A percentile compares a stretch with the other conserved stretches of the same genome.
phyloP scores from a whole-genome alignment of 2,329 filamentous ascomycete species.

The Didymella lethalis region DNA sequence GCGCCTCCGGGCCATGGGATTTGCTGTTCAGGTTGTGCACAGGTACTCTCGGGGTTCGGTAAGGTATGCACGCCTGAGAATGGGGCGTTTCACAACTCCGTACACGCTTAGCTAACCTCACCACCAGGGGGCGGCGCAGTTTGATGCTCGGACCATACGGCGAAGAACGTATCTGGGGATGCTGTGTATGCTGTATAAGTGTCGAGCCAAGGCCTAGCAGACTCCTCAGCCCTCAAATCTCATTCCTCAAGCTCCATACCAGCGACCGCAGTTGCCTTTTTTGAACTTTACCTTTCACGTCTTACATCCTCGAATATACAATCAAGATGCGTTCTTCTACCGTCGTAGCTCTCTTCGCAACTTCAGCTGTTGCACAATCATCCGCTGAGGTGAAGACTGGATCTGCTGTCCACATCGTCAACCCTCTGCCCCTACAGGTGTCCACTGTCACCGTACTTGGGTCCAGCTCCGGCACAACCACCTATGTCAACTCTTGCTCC shows the following conservation, averaged over 20 bases:
- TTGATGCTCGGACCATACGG: conserved; percentile 9
- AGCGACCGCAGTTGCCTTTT: not conserved
- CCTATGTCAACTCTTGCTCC: conserved; percentile 33
- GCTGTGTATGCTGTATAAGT: conserved; percentile 11
- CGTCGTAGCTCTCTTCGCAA: conserved; percentile 27
- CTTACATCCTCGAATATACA: not conserved
- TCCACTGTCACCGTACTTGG: conserved; percentile 32
- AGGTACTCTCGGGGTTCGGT: conserved; percentile 12
- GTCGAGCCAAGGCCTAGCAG: not conserved
- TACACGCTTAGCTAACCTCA: conserved; percentile 8
- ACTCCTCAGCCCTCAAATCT: conserved; percentile 4
- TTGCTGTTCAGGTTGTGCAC: conserved; percentile 2
- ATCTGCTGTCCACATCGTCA: conserved; percentile 28
- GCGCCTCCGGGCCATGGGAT: not conserved
- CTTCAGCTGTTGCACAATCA: conserved; percentile 29
- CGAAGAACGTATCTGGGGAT: not conserved
- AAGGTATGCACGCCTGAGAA: conserved; percentile 10
- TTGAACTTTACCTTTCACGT: not conserved
- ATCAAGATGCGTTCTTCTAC: conserved; percentile 31
- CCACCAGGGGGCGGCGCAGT: conserved; percentile 15
- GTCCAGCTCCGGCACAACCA: conserved; percentile 33
- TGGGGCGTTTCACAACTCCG: conserved; percentile 17
- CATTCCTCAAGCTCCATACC: not conserved
- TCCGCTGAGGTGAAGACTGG: conserved; percentile 25
- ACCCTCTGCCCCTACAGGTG: conserved; percentile 16